phyloP scores from a whole-genome alignment of 306 rosid genomes.

The Vachellia collinsii region DNA sequence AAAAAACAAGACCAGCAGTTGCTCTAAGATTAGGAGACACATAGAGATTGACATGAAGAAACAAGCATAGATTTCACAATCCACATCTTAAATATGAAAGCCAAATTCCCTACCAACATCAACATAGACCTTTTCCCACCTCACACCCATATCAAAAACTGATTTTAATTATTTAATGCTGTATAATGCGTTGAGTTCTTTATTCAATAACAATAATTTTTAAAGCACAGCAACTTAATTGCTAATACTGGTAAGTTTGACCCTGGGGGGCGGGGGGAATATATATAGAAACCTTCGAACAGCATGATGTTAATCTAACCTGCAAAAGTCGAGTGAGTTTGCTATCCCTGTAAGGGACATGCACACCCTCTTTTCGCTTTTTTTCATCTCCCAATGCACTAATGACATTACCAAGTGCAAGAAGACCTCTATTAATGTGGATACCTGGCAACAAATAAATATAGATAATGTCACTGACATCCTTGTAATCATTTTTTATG shows the following conservation, averaged over 20 bases:
- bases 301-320: constrained; percentile 53
- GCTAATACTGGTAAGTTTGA: neutral
- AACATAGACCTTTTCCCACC: neutral
- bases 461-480: constrained; percentile 11
- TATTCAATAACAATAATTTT: constrained; percentile 8
- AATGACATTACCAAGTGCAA: constrained; percentile 89
- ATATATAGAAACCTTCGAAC: constrained; percentile 9
- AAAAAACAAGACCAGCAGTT: constrained; percentile 18
- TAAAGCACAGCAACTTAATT: constrained; percentile 8
- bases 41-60: constrained; percentile 27
- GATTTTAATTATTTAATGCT: constrained; percentile 3
- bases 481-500: constrained; percentile 17
- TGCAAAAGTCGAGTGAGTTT: constrained; percentile 91
- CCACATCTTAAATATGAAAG: constrained; percentile 15
- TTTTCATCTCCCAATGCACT: constrained; percentile 88
- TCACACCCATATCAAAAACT: constrained; percentile 11
- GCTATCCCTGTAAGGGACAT: constrained; percentile 86
- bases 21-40: constrained; percentile 38
- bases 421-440: constrained; percentile 86
- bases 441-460: constrained; percentile 55
- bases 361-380: constrained; percentile 80
- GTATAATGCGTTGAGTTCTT: constrained; percentile 1
- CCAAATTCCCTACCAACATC: neutral
- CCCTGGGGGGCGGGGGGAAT: neutral
- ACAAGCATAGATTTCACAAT: constrained; percentile 21